Evolutionary conservation across 495 filamentous ascomycete genomes (phyloP).

Genomic region (Rostrohypoxylon terebratum): DNA sequence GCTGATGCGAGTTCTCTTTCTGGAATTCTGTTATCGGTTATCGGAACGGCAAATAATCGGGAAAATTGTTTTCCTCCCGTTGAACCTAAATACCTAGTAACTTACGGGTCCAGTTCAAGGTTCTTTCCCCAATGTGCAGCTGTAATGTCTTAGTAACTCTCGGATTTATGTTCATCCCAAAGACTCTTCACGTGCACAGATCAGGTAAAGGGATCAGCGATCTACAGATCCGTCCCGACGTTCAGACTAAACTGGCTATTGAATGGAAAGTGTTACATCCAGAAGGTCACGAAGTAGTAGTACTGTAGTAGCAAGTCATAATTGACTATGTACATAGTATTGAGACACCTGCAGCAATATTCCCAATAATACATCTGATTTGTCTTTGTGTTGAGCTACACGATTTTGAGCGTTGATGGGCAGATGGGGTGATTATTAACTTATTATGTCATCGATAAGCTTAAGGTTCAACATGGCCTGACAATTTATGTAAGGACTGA

Average conservation of each 20-base stretch:
- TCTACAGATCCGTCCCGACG: slow-evolving; percentile 31
- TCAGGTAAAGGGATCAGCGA: slow-evolving; percentile 12
- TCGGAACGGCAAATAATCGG: slow-evolving; percentile 39
- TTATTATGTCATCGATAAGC: not conserved
- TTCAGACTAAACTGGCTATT: slow-evolving; percentile 19
- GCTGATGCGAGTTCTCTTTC: slow-evolving; percentile 8
- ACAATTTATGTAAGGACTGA: slow-evolving; percentile 1
- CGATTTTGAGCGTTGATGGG: not conserved
- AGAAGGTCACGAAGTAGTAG: too few relatives aligned
- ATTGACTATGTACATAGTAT: too few relatives aligned
- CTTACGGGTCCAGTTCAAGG: not conserved
- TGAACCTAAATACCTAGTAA: not conserved
- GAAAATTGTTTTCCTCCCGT: not conserved
- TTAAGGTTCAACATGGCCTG: not conserved
- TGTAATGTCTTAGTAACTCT: not conserved
- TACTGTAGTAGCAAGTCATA: not conserved
- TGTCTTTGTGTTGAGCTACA: not conserved
- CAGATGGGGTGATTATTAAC: not conserved
- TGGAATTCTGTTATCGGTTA: slow-evolving; percentile 44
- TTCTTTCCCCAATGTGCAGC: too few relatives aligned
- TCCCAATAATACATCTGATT: not conserved
- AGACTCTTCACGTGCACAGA: slow-evolving; percentile 7
- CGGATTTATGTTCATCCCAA: slow-evolving; percentile 9
- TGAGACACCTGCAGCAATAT: slow-evolving; percentile 1
- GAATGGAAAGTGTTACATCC: not conserved